A percentile compares a stretch with the other conserved stretches of the same genome.
phyloP scores from a whole-genome alignment of 2,329 filamentous ascomycete species.

The Neofusicoccum ribis region DNA sequence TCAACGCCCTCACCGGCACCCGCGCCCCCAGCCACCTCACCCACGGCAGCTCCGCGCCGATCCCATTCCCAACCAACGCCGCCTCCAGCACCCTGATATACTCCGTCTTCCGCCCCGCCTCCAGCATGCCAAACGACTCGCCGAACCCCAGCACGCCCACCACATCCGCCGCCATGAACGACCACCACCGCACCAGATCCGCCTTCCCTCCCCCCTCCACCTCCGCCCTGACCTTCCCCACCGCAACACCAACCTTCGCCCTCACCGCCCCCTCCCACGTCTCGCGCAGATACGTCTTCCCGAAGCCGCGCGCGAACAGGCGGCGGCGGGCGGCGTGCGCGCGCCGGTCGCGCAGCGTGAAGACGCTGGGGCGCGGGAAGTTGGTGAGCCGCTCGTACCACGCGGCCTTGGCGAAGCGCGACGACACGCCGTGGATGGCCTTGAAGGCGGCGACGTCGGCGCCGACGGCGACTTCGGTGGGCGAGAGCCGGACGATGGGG shows the following conservation, averaged over 20 bases:
- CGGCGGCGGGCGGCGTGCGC: slow-evolving; percentile 38
- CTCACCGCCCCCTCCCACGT: slow-evolving; percentile 40
- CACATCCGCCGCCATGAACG: slow-evolving; percentile 43
- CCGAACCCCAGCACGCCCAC: slow-evolving; percentile 42
- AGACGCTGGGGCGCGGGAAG: slow-evolving; percentile 33
- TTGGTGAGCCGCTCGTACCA: slow-evolving; percentile 27
- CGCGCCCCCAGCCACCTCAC: slow-evolving; percentile 26
- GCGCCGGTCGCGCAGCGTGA: slow-evolving; percentile 39
- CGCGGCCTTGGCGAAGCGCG: slow-evolving; percentile 23
- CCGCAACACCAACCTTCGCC: slow-evolving; percentile 34
- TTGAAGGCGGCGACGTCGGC: slow-evolving; percentile 32
- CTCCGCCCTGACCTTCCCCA: slow-evolving; percentile 32
- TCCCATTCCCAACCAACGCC: slow-evolving; percentile 30
- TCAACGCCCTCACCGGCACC: slow-evolving; percentile 25
- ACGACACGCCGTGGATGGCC: slow-evolving; percentile 33
- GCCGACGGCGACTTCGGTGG: slow-evolving; percentile 31
- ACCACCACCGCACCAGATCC: slow-evolving; percentile 42
- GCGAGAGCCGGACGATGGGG: slow-evolving; percentile 33
- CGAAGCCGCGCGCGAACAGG: slow-evolving; percentile 39
- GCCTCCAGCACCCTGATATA: slow-evolving; percentile 34
- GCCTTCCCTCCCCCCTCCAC: slow-evolving; percentile 27
- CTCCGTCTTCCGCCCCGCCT: slow-evolving; percentile 30
- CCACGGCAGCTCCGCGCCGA: slow-evolving; percentile 35
- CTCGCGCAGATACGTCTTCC: slow-evolving; percentile 34
- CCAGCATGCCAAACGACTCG: slow-evolving; percentile 41